A percentile compares a stretch with the other conserved stretches of the same genome.
Evolutionary conservation across 371 early-diverging fungal genomes (phyloP).

Genomic region (Amoeboaphelidium protococcarum): DNA sequence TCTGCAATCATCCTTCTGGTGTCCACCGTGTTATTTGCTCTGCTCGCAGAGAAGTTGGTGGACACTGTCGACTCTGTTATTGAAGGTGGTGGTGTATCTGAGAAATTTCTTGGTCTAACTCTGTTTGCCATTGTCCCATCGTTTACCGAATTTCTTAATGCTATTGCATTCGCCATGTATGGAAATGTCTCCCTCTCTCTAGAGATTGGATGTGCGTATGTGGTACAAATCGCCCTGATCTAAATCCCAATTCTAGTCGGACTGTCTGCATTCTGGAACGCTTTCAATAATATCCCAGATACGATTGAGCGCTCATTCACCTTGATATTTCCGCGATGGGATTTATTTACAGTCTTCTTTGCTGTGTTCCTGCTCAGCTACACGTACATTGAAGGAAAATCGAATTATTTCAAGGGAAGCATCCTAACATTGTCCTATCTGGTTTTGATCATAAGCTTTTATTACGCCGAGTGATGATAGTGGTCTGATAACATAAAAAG

Average conservation of each 20-base stretch:
- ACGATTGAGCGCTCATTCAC: constrained; percentile 18
- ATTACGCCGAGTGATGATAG: constrained; percentile 21
- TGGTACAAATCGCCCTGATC: constrained; percentile 75
- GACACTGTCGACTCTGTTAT: constrained; percentile 44
- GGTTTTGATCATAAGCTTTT: constrained; percentile 48
- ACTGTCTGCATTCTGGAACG: constrained; percentile 31
- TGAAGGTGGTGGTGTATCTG: constrained; percentile 29
- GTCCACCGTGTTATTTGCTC: constrained; percentile 56
- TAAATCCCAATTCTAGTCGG: constrained; percentile 58
- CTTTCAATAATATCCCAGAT: not conserved
- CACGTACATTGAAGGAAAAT: constrained; percentile 72
- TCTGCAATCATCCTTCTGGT: constrained; percentile 43
- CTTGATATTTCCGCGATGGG: constrained; percentile 77
- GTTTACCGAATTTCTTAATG: constrained; percentile 89
- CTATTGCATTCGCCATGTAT: constrained; percentile 72
- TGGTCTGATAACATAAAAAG: too few species aligned
- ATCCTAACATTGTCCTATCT: constrained; percentile 57
- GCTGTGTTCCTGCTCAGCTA: constrained; percentile 51
- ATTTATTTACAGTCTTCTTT: constrained; percentile 54
- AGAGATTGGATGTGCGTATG: constrained; percentile 89
- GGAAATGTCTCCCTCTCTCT: constrained; percentile 78
- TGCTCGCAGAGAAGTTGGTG: constrained; percentile 63
- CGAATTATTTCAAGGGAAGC: constrained; percentile 85
- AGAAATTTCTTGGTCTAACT: constrained; percentile 61
- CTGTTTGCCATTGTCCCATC: constrained; percentile 86